These are phyloP conservation scores for Moesziomyces sp. DNA, from an alignment of 1,284 basidiomycete genomes.

Conservation along the genomic window DNA sequence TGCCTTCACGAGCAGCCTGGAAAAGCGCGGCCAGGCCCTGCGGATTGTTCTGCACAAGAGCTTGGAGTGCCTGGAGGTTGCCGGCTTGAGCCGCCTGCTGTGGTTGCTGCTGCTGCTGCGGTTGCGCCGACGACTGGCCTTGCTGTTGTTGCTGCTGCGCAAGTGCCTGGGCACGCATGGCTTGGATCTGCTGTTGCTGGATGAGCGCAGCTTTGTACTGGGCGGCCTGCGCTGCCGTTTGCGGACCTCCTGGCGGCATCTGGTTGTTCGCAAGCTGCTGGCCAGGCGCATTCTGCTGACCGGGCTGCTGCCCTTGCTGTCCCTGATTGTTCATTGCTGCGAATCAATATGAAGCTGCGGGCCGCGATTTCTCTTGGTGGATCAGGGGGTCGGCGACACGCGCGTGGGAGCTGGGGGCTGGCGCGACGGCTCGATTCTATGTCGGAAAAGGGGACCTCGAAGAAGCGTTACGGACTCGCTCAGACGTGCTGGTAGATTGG, in stretches of 20 bases:
- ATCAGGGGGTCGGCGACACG: too few species aligned
- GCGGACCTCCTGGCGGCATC: constrained; percentile 26
- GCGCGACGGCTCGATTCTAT: too few species aligned
- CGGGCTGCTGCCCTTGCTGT: constrained; percentile 25
- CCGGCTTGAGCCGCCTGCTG: constrained; percentile 26
- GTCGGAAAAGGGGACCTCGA: neutral
- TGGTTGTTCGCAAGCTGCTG: constrained; percentile 15
- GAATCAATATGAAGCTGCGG: neutral
- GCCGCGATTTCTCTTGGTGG: neutral
- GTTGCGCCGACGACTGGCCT: constrained; percentile 18
- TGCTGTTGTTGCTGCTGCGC: constrained; percentile 48
- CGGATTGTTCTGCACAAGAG: constrained; percentile 58
- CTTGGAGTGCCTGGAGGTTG: constrained; percentile 50
- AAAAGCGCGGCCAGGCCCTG: constrained; percentile 54
- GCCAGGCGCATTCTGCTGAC: constrained; percentile 11
- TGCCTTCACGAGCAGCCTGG: constrained; percentile 58
- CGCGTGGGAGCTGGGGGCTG: too few species aligned
- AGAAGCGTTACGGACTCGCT: too few species aligned
- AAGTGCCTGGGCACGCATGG: constrained; percentile 38
- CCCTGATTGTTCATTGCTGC: constrained; percentile 30
- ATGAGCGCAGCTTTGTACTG: constrained; percentile 47
- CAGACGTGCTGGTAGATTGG: too few species aligned
- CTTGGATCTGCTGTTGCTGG: constrained; percentile 54
- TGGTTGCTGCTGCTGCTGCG: constrained; percentile 22
- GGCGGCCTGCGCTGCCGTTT: constrained; percentile 35